Base-by-base conservation (phyloP, 1,284 basidiomycete species). In the Mycosarcoma mackinlayi region DNA sequence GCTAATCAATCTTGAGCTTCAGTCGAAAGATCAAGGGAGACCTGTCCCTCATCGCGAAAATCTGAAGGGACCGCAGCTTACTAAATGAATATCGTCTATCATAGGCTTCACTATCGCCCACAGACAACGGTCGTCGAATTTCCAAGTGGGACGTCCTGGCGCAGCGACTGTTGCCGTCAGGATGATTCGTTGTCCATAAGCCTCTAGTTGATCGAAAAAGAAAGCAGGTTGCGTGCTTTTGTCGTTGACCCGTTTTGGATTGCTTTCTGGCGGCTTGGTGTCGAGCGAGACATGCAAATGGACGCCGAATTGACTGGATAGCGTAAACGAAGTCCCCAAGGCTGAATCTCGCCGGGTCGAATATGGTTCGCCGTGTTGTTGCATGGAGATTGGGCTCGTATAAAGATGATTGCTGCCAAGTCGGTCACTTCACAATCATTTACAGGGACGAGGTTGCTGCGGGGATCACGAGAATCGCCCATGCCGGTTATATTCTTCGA, bases 231-330 rank as follows among this genome's bases (percentile, higher is more conserved):
- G 13, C 7, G 23, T 18, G 21, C 30, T 45, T 33, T 19, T 14
- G 18, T 31, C 18, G n/a, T 35, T 13, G 33, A 14, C 2, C 25
- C 6, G 3, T 19, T 6, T 23, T 30, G 8, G 27, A 7, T 6
- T 41, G 7, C 14, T 18, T 10, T 13, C 10, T 1, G n/a, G 31
- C 24, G 25, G 46, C 35, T 38, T 21, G 35, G 38, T 18, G 34
- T 25, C n/a, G 9, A 38, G 27, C 23, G 49, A 51, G 11, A 51
- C 49, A 10, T 35, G 21, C 30, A 51, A 27, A 19, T 51, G 9
- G 24, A 51, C 49, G 31, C 49, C 49, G 27, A 41, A n/a, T 14
- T 41, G 31, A 25, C 49, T 51, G 31, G 21, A 41, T 21, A 51
- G 3, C 6, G 31, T 42, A 24, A 51, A 41, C 1, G n/a, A 34